Base-by-base conservation (phyloP, 495 filamentous ascomycete species). In the Talaromyces liani region DNA sequence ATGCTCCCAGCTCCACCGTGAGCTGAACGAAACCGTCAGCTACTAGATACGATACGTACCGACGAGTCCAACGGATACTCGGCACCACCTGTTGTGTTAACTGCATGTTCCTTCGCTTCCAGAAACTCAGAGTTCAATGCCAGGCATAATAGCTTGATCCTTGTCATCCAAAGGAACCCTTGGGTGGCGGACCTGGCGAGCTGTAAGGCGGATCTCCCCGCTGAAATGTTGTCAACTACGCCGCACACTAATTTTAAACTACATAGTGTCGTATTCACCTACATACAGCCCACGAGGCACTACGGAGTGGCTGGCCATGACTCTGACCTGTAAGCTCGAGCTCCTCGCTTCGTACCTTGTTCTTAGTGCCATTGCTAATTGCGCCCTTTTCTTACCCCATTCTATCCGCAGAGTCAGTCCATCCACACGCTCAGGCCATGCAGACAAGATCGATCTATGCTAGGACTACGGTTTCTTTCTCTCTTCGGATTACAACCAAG, bases 361-460 rank as follows among this genome's bases (percentile, higher is more conserved):
- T 14, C 53, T 56, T 56, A 56, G 53, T 56, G 53, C 24, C 53
- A 56, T 27, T 56, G 53, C 53, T 56, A 56, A 56, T 25, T 56
- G 53, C 53, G 53, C 53, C 27, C 20, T 56, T 56, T 31, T 56
- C 27, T 29, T 29, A 31, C 24, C 53, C 53, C 53, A 56, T 56
- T 7, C 6, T 12, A 49, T 49, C 41, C 41, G 12, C 41, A n/a
- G n/a, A 49, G 45, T 49, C 45, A 49, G 45, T 20, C 45, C 45
- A 49, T 49, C 5, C 22, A n/a, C 22, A 56, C 22, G 29, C 29
- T 31, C 29, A 31, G 29, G 29, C 29, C 29, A 31, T 31, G 6
- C 29, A 31, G 29, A 31, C 29, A 31, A 56, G 53, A 56, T 56
- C 53, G 53, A 56, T 56, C 53, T 56, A 56, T 56, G 36, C 14